Base-by-base conservation (phyloP, 2,329 filamentous ascomycete species). In the Dactylonectria macrodidyma region DNA sequence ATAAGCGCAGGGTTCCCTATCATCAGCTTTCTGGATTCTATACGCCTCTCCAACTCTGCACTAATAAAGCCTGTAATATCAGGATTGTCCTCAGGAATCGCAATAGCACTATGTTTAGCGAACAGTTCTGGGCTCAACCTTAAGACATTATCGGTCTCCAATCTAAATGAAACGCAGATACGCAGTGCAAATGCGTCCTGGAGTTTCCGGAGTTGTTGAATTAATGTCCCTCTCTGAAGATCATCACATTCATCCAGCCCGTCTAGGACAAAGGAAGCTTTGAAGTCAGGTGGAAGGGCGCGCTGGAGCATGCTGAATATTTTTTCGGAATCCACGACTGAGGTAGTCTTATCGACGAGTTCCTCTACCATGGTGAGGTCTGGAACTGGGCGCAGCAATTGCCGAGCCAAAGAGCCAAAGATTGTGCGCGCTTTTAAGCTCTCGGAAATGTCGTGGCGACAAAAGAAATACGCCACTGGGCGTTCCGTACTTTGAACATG, bases 401-500 rank as follows among this genome's bases (percentile, higher is more conserved):
- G 83, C 30, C 81, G 76, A 6, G 68, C 68, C 0, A 83, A 65
- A 16, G 70, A 81, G 0, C 80, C 76, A n/a, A 83, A 54, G 7
- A 83, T 72, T 0, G 76, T 79, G 1, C 69, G 55, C 0, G 76
- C 64, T 19, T 71, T 70, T 3, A 82, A 62, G 24, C 77, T 79
- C 2, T 80, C 75, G 2, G 64, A 34, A 1, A 75, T 71, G 11
- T 82, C 77, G 19, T 80, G 62, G 0, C 75, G 71, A 19, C 76
- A 80, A 56, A 83, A 82, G 65, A 82, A 82, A 55, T 79, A 81
- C 0, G 74, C 75, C 4, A 80, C 71, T 5, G 64, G 46, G 0
- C 44, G 4, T 1, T 51, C 54, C 0, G 19, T 22, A 0, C 19
- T 3, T 0, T 48, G 3, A 0, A 7, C 7, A 2, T 70, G 8